Evolutionary conservation across 1,284 basidiomycete species (phyloP).

Genomic region (Puccinia sorghi): DNA sequence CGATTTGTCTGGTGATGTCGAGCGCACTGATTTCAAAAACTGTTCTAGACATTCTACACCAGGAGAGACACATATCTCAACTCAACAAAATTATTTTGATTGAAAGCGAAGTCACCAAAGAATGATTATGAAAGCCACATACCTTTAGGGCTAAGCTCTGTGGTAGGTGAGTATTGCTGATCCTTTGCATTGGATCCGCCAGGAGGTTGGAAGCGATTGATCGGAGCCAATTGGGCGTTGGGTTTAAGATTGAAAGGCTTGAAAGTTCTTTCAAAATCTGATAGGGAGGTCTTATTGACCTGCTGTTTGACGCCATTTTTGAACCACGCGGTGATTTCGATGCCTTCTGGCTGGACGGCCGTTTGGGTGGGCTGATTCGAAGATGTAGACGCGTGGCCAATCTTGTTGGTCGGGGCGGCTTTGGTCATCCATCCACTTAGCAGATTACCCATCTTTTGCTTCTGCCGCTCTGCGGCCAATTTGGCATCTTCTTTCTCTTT

Average conservation of each 20-base stretch:
- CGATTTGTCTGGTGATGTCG: neutral
- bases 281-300: constrained; percentile 53
- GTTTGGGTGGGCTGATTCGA: neutral
- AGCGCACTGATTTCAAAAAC: constrained; percentile 24
- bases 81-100: neutral
- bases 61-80: neutral
- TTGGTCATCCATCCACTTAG: constrained; percentile 38
- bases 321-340: constrained; percentile 12
- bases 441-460: constrained; percentile 63
- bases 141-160: constrained; percentile 21
- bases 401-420: constrained; percentile 14
- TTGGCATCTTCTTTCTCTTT: constrained; percentile 52
- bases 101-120: neutral
- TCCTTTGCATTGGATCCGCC: constrained; percentile 61
- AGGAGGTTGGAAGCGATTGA: constrained; percentile 66
- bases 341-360: neutral
- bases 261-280: constrained; percentile 73
- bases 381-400: neutral
- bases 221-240: constrained; percentile 68
- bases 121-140: neutral
- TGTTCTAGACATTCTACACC: constrained; percentile 27
- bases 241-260: constrained; percentile 74
- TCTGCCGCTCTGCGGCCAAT: constrained; percentile 61
- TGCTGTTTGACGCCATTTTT: constrained; percentile 19
- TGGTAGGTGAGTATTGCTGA: neutral